Conservation (phyloP, 768 basidiomycete genomes). For the Lentinus brumalis region DNA sequence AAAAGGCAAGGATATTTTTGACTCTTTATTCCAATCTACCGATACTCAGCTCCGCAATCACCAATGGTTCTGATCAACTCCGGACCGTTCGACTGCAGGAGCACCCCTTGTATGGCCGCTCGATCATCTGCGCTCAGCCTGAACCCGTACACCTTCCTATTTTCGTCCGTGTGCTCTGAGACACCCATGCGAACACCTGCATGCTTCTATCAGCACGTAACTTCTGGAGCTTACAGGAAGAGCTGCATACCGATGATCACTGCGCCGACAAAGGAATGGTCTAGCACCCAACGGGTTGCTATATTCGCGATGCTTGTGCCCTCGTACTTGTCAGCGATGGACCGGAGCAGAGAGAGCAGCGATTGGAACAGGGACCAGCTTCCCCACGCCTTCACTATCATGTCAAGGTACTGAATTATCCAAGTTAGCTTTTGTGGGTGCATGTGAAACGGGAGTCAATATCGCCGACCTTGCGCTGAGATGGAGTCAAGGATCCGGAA, state of each 20-base stretch:
- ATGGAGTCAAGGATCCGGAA: slow-evolving; percentile 68
- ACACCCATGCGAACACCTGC: slow-evolving; percentile 74
- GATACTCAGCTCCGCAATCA: slow-evolving; percentile 86
- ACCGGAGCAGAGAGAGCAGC: slow-evolving; percentile 57
- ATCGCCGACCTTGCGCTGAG: slow-evolving; percentile 70
- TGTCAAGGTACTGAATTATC: slow-evolving; percentile 68
- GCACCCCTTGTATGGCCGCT: slow-evolving; percentile 60
- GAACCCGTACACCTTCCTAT: slow-evolving; percentile 63
- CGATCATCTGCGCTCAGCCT: slow-evolving; percentile 57
- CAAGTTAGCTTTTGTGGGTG: not conserved
- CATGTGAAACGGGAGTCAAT: not conserved
- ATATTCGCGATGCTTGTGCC: slow-evolving; percentile 74
- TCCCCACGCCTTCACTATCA: slow-evolving; percentile 81
- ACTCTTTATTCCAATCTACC: slow-evolving; percentile 33
- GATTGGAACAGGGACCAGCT: slow-evolving; percentile 74
- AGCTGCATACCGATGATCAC: slow-evolving; percentile 66
- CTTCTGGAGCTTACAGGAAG: not conserved
- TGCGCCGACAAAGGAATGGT: slow-evolving; percentile 75
- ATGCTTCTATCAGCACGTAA: not conserved
- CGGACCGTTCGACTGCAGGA: slow-evolving; percentile 61
- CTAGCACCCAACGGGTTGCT: slow-evolving; percentile 81
- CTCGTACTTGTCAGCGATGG: slow-evolving; percentile 68
- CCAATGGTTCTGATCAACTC: slow-evolving; percentile 69
- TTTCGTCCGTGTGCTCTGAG: slow-evolving; percentile 73
- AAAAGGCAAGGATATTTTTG: too few species aligned